Base-by-base conservation (phyloP, 176 grass and related monocot species). In the Elymus sibiricus region DNA sequence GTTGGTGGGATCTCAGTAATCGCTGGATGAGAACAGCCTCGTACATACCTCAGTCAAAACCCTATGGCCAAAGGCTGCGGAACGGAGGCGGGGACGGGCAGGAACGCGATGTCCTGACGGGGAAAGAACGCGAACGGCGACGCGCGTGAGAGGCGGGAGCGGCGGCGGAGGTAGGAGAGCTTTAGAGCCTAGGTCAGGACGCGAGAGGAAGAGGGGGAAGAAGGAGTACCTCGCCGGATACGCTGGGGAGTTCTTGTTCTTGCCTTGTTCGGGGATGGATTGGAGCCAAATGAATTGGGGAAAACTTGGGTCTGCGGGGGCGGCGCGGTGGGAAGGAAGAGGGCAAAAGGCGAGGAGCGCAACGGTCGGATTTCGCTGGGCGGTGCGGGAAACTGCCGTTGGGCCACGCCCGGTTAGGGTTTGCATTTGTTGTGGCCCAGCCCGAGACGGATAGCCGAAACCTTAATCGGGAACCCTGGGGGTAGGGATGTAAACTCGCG, bases 281-380 rank as follows among this genome's bases (percentile, higher is more conserved):
- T 10, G 47, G 80, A 11, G 11, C 5, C 17, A 40, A 64, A 21
- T 35, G 78, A 22, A 26, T 64, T 64, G 70, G 63, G 78, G 59
- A 9, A 40, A 74, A 26, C 8, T 39, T 64, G 6, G 17, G 59
- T 34, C 1, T 28, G 42, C 9, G 68, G 31, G 55, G 10, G 49
- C 10, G 19, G 35, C 4, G 38, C 1, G 7, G 37, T 6, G 3
- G 55, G 15, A 59, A 19, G n/a, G 21, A 75, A 19, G 5, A 2
- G 39, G 60, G 22, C 24, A 3, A 28, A 74, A 46, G 28, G 58
- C 21, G 5, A 21, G 21, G 37, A 13, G 64, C n/a, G 44, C 89
- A 90, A 90, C 89, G 85, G 89, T 90, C 89, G 27, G 89, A 87
- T 90, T 83, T 79, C 12, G 64, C 6, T 74, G 31, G 11, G 14